Base-by-base conservation (phyloP, 768 basidiomycete genomes). In the Rhodotorula kratochvilovae region DNA sequence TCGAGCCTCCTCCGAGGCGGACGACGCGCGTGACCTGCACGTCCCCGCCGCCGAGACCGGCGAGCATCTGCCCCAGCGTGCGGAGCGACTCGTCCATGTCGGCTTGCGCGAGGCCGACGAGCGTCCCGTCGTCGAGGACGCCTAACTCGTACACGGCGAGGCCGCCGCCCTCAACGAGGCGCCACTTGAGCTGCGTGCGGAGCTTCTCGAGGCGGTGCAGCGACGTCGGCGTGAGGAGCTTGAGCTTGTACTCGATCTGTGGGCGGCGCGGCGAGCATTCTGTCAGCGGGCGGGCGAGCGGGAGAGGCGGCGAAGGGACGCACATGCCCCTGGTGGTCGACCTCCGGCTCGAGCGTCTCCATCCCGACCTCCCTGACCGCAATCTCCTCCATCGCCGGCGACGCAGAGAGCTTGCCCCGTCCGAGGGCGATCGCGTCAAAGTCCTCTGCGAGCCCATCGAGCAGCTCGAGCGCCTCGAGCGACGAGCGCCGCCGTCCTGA, bases 151-250 rank as follows among this genome's bases (percentile, higher is more conserved):
- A 92, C 79, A 90, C 88, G 0, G 91, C 90, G 77, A 88, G 87
- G 1, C 90, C 90, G 3, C 88, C 87, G 25, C 91, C 91, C 79
- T 92, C 89, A 59, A 90, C 85, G 16, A 93, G 84, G 5, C 94
- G 86, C 93, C 95, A 97, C 78, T 95, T 93, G 81, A 96, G 86
- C 81, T 97, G 94, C 0, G 94, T 97, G 66, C 92, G 90, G 31
- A 98, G 88, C 46, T 81, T 70, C 61, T 82, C 81, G 73, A 83
- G 81, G 27, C 82, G 78, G 56, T 82, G 80, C 1, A 79, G 74
- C 25, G 61, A 56, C 8, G 61, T 60, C 27, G 72, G 68, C 8
- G 15, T 19, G 8, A 39, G 43, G 15, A 76, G 65, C 45, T 68
- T 70, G 29, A 70, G 59, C 56, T 76, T 73, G 71, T 72, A 76